These are phyloP conservation scores for Neonectria ditissima DNA, from an alignment of 2,329 filamentous ascomycete genomes.

Conservation along the genomic window DNA sequence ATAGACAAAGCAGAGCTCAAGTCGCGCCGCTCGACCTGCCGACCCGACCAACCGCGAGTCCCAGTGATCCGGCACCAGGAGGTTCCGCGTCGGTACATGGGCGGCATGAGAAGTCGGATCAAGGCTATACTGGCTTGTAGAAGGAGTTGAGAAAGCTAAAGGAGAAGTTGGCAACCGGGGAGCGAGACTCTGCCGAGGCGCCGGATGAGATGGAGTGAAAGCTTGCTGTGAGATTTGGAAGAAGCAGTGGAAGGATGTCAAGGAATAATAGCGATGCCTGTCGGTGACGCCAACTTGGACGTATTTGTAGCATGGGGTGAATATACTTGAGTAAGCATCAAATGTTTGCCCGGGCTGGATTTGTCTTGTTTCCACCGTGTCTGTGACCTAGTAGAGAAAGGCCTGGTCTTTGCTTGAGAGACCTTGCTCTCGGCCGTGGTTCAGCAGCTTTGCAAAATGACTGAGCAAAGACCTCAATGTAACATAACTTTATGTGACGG, in stretches of 20 bases:
- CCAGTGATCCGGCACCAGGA: not conserved
- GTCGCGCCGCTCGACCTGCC: not conserved
- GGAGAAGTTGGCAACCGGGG: not conserved
- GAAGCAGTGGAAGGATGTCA: not conserved
- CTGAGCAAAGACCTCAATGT: not conserved
- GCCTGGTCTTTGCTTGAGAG: not conserved
- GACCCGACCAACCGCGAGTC: not conserved
- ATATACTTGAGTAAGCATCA: not conserved
- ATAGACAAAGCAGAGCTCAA: not conserved
- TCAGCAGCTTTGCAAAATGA: not conserved
- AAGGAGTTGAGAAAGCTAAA: not conserved
- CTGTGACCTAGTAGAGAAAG: not conserved
- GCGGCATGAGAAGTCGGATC: not conserved
- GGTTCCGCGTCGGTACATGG: not conserved
- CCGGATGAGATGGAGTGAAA: not conserved
- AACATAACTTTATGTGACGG: slow-evolving; percentile 8
- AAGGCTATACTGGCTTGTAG: not conserved
- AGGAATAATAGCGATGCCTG: not conserved
- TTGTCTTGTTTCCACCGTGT: not conserved
- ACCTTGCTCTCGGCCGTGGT: not conserved
- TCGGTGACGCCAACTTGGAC: not conserved
- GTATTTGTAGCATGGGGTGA: not conserved
- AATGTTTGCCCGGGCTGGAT: not conserved
- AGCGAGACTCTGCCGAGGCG: not conserved
- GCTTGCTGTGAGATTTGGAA: not conserved